A percentile compares a stretch with the other conserved stretches of the same genome.
Conservation (phyloP, 2,329 filamentous ascomycete genomes). For the Colletotrichum cuscutae region DNA sequence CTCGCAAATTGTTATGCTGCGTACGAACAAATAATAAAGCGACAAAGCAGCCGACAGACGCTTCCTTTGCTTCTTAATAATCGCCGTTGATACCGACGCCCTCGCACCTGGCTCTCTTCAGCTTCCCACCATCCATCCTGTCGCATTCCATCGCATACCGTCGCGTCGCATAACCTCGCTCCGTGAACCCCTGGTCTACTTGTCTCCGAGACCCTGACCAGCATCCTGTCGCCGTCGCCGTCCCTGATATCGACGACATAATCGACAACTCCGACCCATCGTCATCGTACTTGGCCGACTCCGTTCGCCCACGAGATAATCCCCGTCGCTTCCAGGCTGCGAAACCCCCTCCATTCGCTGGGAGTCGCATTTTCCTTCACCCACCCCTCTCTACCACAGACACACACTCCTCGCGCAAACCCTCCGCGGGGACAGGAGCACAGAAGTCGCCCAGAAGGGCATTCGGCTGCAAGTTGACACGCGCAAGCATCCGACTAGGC, state of each 20-base stretch:
- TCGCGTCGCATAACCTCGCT: conserved; percentile 14
- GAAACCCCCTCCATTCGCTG: not conserved
- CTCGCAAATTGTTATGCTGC: not conserved
- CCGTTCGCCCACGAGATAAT: not conserved
- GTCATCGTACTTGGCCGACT: conserved; percentile 12
- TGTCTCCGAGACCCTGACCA: not conserved
- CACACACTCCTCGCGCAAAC: conserved; percentile 24
- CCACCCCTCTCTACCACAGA: not conserved
- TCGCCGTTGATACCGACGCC: not conserved
- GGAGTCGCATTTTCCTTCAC: conserved; percentile 9
- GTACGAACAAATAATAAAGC: not conserved
- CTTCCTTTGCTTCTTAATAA: not conserved
- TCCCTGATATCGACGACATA: not conserved
- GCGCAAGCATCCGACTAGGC: conserved; percentile 28
- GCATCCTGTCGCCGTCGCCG: not conserved
- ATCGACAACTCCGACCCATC: not conserved
- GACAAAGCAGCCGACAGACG: not conserved
- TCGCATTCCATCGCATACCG: conserved; percentile 11
- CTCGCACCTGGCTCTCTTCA: not conserved
- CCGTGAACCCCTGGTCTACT: conserved; percentile 1
- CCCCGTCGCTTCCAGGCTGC: not conserved
- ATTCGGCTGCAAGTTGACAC: conserved; percentile 26
- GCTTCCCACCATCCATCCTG: not conserved
- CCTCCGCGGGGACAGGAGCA: conserved; percentile 2
- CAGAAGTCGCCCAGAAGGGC: conserved; percentile 11